Base-by-base conservation (phyloP, 345 rosid species). In the Brassica nigra region DNA sequence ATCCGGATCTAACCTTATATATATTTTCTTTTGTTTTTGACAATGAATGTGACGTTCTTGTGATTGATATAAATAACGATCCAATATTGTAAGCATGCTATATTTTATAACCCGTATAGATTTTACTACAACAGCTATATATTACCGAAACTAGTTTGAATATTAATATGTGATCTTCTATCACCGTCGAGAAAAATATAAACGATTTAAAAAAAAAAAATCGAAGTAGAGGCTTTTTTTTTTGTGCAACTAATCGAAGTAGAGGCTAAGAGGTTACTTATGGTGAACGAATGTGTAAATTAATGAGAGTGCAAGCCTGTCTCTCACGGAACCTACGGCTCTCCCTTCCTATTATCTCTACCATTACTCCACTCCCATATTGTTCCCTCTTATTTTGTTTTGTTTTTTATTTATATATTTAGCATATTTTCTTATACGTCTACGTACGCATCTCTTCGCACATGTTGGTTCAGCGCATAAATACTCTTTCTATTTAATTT, bases 231-330 rank as follows among this genome's bases (percentile, higher is more conserved):
- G n/a, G n/a, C n/a, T n/a, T n/a, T n/a, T n/a, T n/a, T n/a, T n/a
- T n/a, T n/a, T n/a, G n/a, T n/a, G n/a, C n/a, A n/a, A n/a, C n/a
- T n/a, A n/a, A n/a, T n/a, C n/a, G n/a, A 37, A 65, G 37, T 6
- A 54, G 58, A 63, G 42, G 65, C 5, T 2, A 54, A 68, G 66
- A 80, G 66, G 65, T 61, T n/a, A 62, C 36, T 74, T 74, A 52
- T 74, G 62, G 58, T 15, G 65, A 64, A 61, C 39, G 28, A 34
- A 61, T 8, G 62, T 75, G 44, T 62, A 29, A 68, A 59, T 12
- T 10, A 69, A 81, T 67, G 71, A 69, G n/a, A 80, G 77, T 83
- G 89, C 85, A 89, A 87, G 92, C 74, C 85, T 86, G 88, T 78
- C 84, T 78, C 79, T 81, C 87, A 74, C 83, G 84, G 87, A 85